Evolutionary conservation across 768 basidiomycete genomes (phyloP), one percentile per base, ranked within the genome.

Genomic region (Phaeotremella fagi): DNA sequence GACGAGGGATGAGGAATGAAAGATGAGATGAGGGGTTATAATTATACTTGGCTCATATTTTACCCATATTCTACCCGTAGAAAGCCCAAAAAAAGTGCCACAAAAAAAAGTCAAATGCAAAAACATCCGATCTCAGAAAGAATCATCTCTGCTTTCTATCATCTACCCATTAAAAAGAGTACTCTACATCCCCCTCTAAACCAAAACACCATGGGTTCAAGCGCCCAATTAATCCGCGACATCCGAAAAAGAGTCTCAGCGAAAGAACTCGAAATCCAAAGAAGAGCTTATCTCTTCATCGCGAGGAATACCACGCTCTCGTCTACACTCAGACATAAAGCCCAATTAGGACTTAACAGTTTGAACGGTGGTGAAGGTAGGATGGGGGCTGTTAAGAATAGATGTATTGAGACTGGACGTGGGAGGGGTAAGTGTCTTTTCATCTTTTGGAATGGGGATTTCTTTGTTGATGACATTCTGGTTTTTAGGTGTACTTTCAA

Each of bases 271-370:
- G 94, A 98, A 73, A 79, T 94, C 43, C 78, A 84, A 25, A 84
- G 92, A 18, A 80, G 89, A 41, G 92, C 94, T 0, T 92, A 94
- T 75, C 83, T 97, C 45, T 90, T 84, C 75, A 87, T 97, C 61
- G 90, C 92, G 22, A 82, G 94, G 55, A 97, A 98, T 76, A 84
- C 88, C 71, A 82, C 85, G 1, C 77, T 97, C n/a, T 85, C 90
- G 15, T 79, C 88, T 2, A 85, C 88, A 70, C 82, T 97, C 43
- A 87, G 94, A 51, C 88, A 91, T 73, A 88, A 91, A 61, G 94
- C 94, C 15, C 91, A 95, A 74, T 77, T 98, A 56, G 90, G 95
- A 68, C 79, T 95, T 45, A 94, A 94, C 75, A 83, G 85, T 4
- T 88, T 95, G 64, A 84, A 82, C 45, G 63, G 58, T 24, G 81